Evolutionary conservation across 2,329 filamentous ascomycete genomes (phyloP).

Genomic region (Graphilbum sp.): DNA sequence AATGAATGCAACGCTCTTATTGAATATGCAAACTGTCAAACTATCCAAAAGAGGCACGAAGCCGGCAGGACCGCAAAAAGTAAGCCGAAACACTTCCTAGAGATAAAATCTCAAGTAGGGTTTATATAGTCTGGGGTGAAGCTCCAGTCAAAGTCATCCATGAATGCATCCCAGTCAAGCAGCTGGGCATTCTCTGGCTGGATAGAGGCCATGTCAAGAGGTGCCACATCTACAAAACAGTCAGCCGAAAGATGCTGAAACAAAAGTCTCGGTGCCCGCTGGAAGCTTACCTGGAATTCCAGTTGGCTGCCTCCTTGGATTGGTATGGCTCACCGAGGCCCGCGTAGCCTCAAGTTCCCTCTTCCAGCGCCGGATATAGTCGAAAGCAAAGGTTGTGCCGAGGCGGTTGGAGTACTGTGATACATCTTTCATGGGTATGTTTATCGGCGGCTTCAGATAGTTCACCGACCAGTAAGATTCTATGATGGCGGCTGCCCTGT

Average conservation of each 20-base stretch:
- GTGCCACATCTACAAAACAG: neutral
- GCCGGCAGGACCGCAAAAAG: too few species aligned
- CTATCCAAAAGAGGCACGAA: neutral
- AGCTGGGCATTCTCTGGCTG: constrained; percentile 18
- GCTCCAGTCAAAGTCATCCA: constrained; percentile 33
- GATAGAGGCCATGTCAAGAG: constrained; percentile 7
- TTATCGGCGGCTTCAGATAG: constrained; percentile 20
- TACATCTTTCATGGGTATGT: constrained; percentile 19
- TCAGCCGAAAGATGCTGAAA: neutral
- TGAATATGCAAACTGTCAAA: neutral
- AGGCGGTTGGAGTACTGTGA: constrained; percentile 28
- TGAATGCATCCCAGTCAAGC: constrained; percentile 32
- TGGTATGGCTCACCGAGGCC: constrained; percentile 14
- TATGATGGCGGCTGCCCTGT: constrained; percentile 27
- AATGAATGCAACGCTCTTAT: too few species aligned
- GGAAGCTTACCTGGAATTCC: constrained; percentile 9
- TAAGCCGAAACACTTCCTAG: too few species aligned
- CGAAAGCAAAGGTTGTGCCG: constrained; percentile 31
- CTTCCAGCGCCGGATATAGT: constrained; percentile 32
- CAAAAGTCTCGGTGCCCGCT: too few species aligned
- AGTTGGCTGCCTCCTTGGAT: constrained; percentile 1
- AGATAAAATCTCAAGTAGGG: constrained; percentile 4
- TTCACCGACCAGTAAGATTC: constrained; percentile 31
- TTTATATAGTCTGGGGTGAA: constrained; percentile 14
- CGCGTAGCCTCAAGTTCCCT: constrained; percentile 22